Evolutionary conservation across 495 filamentous ascomycete species (phyloP).

Genomic region (Xylaria longipes): DNA sequence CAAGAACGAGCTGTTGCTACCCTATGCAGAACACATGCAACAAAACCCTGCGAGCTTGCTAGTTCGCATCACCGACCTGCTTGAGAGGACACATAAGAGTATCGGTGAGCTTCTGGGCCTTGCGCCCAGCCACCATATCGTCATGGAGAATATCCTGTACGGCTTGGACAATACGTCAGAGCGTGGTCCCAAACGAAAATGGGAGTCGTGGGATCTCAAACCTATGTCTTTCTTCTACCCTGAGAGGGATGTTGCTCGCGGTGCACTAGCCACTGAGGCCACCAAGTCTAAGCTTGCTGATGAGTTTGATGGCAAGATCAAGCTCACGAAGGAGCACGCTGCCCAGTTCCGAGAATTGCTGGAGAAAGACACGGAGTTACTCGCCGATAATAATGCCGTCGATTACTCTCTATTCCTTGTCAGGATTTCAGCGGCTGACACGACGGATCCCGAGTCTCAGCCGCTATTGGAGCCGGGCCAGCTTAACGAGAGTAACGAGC

Average conservation of each 20-base stretch:
- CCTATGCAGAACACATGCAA: slow-evolving; percentile 67
- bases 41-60: slow-evolving; percentile 62
- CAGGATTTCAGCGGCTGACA: slow-evolving; percentile 48
- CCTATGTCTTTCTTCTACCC: slow-evolving; percentile 75
- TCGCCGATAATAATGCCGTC: slow-evolving; percentile 65
- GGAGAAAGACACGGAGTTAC: slow-evolving; percentile 64
- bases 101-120: slow-evolving; percentile 61
- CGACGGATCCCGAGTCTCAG: slow-evolving; percentile 30
- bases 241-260: slow-evolving; percentile 69
- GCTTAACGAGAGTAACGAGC: slow-evolving; percentile 10
- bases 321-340: slow-evolving; percentile 57
- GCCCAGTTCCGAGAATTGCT: slow-evolving; percentile 56
- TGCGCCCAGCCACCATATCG: slow-evolving; percentile 69
- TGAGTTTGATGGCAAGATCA: slow-evolving; percentile 68
- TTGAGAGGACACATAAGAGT: slow-evolving; percentile 58
- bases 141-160: slow-evolving; percentile 75
- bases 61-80: slow-evolving; percentile 72
- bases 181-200: slow-evolving; percentile 48
- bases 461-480: slow-evolving; percentile 31
- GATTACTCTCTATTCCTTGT: slow-evolving; percentile 76
- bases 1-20: slow-evolving; percentile 63
- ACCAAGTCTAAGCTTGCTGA: slow-evolving; percentile 66
- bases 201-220: slow-evolving; percentile 76
- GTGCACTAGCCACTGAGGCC: slow-evolving; percentile 61
- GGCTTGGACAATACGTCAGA: slow-evolving; percentile 54